Evolutionary conservation across 495 filamentous ascomycete species (phyloP), one percentile per base, ranked within the genome.

Genomic region (Daldinia decipiens): DNA sequence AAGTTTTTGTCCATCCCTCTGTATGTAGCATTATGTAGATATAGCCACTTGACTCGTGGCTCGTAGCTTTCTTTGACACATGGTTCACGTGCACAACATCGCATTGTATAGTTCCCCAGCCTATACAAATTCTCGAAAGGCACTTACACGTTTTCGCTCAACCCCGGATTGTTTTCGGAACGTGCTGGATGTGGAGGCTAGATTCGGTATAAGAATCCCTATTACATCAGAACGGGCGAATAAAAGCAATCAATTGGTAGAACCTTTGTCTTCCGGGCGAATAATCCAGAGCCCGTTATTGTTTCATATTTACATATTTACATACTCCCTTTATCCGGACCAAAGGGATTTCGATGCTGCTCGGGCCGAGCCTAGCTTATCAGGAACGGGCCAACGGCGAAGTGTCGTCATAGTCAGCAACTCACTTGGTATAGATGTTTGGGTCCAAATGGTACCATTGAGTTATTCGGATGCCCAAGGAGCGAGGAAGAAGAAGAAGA

Each of bases 281-380:
- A 47, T 24, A 24, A 47, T 47, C 4, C 3, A 47, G 24, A 47
- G 34, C 57, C 12, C 11, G 26, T 53, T 62, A 29, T 17, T 11
- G 17, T 19, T 53, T 67, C 53, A 19, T 24, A 24, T 11, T 4
- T 36, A 34, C 11, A 1, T 21, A 29, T 11, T 6, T 31, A 26
- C 31, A 9, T 34, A 55, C 21, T 4, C 27, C 31, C 31, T 13
- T 47, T 55, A 39, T 39, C 65, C 65, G 70, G 65, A 65, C 70
- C 61, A 73, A 73, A 66, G 70, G 70, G 61, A 36, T 54, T 65
- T 66, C 45, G 11, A 62, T 59, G 11, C 5, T 60, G 31, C 50
- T 73, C 65, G 70, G 65, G 36, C 70, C 70, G 70, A 68, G 60
- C 65, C 70, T 62, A 73, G 57, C 55, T 67, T 65, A 65, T 59